Percentiles rank a stretch among this genome's conserved stretches.
Evolutionary conservation across 1,284 basidiomycete species (phyloP).

Genomic region (Coniferiporia sulphurascens): DNA sequence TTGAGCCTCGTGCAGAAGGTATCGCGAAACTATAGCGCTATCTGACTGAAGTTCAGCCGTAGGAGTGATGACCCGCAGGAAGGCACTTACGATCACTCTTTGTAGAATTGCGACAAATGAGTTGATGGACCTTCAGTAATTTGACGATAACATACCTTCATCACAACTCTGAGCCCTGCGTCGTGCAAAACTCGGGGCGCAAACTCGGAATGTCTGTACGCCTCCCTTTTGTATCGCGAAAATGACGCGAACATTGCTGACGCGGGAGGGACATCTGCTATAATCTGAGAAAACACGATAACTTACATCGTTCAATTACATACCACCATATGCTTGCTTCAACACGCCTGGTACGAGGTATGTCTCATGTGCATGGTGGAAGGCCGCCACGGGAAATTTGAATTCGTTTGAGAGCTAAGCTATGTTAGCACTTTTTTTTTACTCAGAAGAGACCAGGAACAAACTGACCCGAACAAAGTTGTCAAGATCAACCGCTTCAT

Average conservation of each 20-base stretch:
- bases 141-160: conserved; percentile 26
- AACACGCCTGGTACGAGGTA: conserved; percentile 47
- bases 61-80: not conserved
- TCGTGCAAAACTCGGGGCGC: conserved; percentile 45
- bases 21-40: conserved; percentile 34
- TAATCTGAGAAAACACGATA: not conserved
- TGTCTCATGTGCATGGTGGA: conserved; percentile 52
- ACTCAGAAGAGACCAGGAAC: not conserved
- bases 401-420: conserved; percentile 49
- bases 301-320: not conserved
- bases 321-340: conserved; percentile 36
- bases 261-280: conserved; percentile 36
- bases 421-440: too few species aligned
- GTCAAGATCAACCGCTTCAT: conserved; percentile 47
- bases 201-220: conserved; percentile 47
- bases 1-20: conserved; percentile 47
- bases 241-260: conserved; percentile 51
- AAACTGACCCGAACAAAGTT: conserved; percentile 24
- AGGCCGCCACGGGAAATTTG: conserved; percentile 39
- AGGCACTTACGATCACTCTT: conserved; percentile 42
- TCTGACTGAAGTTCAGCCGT: conserved; percentile 1
- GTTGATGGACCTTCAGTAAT: not conserved
- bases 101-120: not conserved
- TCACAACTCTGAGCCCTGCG: conserved; percentile 39
- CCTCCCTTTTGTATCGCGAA: conserved; percentile 42